Evolutionary conservation across 179 eudicot species (phyloP), one percentile per base, ranked within the genome.

Genomic region (Pouteria campechiana): DNA sequence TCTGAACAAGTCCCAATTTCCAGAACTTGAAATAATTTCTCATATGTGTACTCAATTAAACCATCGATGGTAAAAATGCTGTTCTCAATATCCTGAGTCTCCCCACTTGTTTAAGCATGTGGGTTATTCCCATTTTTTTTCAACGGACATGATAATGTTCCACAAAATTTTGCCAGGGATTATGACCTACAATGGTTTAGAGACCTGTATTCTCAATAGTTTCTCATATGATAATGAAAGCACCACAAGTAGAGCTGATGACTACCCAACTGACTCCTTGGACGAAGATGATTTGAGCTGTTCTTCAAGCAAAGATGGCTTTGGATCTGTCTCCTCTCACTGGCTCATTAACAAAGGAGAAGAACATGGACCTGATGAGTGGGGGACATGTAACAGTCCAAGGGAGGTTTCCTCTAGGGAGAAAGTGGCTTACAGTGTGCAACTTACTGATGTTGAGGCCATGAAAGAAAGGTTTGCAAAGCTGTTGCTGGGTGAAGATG

Each of bases 401-500:
- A 60, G 42, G 11, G 72, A 37, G 41, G 52, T 52, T 8, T 30
- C 46, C 47, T 60, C 19, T 42, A 76, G 63, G 35, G 83, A 58
- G 32, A 76, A 61, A 48, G 57, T 60, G n/a, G 48, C 65, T 45
- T 50, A 68, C 22, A 46, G 30, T 8, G 48, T 63, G 47, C 58
- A 68, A 32, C 37, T 50, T 32, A 67, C 83, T 13, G 94, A 92
- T 59, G 63, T 72, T 1, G 86, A 83, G 12, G 55, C 55, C 8
- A 83, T 92, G 83, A 83, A 80, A 60, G 94, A 82, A 41, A 75
- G 58, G 47, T 92, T 79, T 25, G 84, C 94, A 1, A 79, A 78
- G 43, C 75, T 92, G 54, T 64, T 92, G 71, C 63, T 87, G 24
- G 96, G 99, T 32, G 96, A 92, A 50, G 96, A 92, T 78, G 57